Evolutionary conservation across 164 flowering plant genomes (phyloP).

Genomic region (Echeveria elegans): DNA sequence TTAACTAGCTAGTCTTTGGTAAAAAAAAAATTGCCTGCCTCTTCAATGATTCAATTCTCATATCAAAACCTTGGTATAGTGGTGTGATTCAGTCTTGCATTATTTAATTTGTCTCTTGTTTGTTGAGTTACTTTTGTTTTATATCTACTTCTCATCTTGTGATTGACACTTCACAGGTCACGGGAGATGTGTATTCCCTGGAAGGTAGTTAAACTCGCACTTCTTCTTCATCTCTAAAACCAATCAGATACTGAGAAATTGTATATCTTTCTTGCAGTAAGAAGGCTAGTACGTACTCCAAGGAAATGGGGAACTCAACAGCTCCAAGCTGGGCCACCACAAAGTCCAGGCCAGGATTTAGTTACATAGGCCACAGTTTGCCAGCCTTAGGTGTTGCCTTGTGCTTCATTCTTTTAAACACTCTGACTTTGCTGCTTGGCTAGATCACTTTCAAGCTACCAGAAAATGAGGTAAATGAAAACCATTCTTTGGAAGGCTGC

Average conservation of each 20-base stretch:
- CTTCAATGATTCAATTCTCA: not conserved
- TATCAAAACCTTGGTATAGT: not conserved
- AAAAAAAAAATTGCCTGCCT: not conserved
- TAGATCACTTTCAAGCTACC: not conserved
- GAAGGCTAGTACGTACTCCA: not conserved
- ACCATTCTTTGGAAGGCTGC: not conserved
- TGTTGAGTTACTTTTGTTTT: not conserved
- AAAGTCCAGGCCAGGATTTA: not conserved
- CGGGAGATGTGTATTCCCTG: constrained; percentile 84
- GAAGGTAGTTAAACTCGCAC: constrained; percentile 42
- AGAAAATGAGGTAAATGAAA: not conserved
- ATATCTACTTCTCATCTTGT: constrained; percentile 13
- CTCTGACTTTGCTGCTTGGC: not conserved
- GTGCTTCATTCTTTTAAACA: not conserved
- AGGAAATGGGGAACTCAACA: not conserved
- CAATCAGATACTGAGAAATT: not conserved
- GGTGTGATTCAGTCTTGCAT: not conserved
- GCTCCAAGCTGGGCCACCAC: not conserved
- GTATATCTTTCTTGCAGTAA: not conserved
- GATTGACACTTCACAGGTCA: constrained; percentile 54
- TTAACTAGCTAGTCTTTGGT: too few species aligned
- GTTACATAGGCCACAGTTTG: not conserved
- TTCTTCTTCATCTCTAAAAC: not conserved
- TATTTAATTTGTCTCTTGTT: not conserved
- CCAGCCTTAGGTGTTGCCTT: not conserved